These are phyloP conservation scores for Asclepias syriaca DNA, from an alignment of 257 asterid species.

Conservation along the genomic window DNA sequence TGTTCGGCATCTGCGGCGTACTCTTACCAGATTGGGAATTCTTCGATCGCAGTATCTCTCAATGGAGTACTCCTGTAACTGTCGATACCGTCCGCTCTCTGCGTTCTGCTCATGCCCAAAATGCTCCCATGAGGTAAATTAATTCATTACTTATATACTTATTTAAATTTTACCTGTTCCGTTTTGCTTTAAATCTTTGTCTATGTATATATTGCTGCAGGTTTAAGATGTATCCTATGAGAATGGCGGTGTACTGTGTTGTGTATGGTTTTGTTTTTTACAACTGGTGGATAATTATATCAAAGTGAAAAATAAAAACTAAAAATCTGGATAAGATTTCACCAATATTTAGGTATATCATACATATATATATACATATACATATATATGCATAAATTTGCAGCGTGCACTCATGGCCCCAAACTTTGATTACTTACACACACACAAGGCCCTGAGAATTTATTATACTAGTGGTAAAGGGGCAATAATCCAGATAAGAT, in stretches of 20 bases:
- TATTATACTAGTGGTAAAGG: too few species aligned
- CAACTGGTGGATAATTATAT: constrained; percentile 32
- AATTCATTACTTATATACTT: not conserved
- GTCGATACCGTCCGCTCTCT: constrained; percentile 3
- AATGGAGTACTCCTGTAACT: constrained; percentile 46
- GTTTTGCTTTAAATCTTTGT: not conserved
- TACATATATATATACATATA: too few species aligned
- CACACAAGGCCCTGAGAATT: too few species aligned
- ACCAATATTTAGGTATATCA: not conserved
- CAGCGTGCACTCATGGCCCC: too few species aligned
- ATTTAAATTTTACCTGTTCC: not conserved
- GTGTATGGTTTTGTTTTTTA: constrained; percentile 24
- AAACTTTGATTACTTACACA: too few species aligned
- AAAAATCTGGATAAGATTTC: not conserved
- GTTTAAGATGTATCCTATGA: constrained; percentile 42
- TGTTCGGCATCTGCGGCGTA: constrained; percentile 45
- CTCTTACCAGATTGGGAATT: constrained; percentile 63
- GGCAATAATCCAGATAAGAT: too few species aligned
- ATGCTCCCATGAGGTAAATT: constrained; percentile 22
- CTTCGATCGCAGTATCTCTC: constrained; percentile 49
- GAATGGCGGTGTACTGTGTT: constrained; percentile 29
- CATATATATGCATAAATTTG: too few species aligned
- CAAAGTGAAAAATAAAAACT: not conserved
- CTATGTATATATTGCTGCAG: constrained; percentile 25
- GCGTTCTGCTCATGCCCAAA: constrained; percentile 6